Evolutionary conservation across 2,329 filamentous ascomycete genomes (phyloP).

Genomic region (Neofusicoccum ribis): DNA sequence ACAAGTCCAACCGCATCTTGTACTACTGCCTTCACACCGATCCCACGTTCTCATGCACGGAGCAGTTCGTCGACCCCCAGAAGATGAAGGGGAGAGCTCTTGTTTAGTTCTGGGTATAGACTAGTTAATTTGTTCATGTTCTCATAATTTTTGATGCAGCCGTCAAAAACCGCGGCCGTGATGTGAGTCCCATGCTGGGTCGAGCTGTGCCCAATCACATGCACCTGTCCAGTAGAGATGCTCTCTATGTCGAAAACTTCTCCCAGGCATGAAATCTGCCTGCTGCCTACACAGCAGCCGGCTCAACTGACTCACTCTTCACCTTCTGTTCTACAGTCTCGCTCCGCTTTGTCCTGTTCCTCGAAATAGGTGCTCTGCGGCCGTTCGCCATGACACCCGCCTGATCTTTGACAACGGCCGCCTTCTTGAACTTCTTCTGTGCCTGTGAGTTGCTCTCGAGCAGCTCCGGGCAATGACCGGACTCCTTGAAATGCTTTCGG

Average conservation of each 20-base stretch:
- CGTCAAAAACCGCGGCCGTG: neutral
- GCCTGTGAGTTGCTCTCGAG: slow-evolving; percentile 35
- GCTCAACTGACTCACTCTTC: slow-evolving; percentile 8
- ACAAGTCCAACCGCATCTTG: neutral
- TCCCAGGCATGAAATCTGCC: too few species aligned
- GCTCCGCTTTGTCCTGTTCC: slow-evolving; percentile 16
- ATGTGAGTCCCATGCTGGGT: neutral
- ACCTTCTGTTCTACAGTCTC: slow-evolving; percentile 11
- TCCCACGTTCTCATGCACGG: neutral
- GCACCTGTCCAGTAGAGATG: neutral
- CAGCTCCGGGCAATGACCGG: slow-evolving; percentile 37
- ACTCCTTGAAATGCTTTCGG: slow-evolving; percentile 39
- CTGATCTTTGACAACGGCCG: slow-evolving; percentile 17
- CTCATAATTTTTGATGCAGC: neutral
- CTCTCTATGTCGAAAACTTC: neutral
- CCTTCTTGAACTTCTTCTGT: slow-evolving; percentile 31
- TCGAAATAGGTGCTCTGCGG: slow-evolving; percentile 15
- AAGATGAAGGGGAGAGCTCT: neutral
- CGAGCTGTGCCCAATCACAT: neutral
- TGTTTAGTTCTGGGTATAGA: neutral
- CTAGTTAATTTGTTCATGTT: neutral
- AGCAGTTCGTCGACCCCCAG: neutral
- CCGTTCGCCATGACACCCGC: slow-evolving; percentile 18
- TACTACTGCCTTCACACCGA: neutral
- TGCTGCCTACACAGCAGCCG: neutral